phyloP scores from a whole-genome alignment of 352 stramenopile species.

The Phytophthora sp. region DNA sequence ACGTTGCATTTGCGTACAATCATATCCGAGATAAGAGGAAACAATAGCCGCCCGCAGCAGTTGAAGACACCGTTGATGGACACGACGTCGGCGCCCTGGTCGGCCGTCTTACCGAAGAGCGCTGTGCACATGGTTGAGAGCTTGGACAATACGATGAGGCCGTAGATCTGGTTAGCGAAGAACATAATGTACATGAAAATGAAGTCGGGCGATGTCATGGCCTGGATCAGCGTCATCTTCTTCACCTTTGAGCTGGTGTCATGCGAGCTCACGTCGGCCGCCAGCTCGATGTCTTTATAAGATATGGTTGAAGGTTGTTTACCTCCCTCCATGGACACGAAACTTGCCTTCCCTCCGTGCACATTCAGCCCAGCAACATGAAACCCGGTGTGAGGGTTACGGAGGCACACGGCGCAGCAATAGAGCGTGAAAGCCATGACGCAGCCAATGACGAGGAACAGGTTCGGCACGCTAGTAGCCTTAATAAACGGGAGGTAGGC shows the following conservation, averaged over 20 bases:
- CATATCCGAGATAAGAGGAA: conserved; percentile 54
- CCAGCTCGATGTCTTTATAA: conserved; percentile 39
- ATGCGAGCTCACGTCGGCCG: conserved; percentile 20
- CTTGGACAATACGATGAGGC: conserved; percentile 70
- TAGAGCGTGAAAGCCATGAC: conserved; percentile 49
- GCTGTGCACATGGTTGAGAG: conserved; percentile 62
- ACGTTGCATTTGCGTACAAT: conserved; percentile 51
- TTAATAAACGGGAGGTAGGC: conserved; percentile 66
- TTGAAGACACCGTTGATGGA: conserved; percentile 74
- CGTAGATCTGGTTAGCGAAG: conserved; percentile 68
- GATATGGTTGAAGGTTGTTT: too few relatives aligned
- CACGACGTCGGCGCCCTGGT: conserved; percentile 53
- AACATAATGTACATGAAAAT: conserved; percentile 80
- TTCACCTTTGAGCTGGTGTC: conserved; percentile 43
- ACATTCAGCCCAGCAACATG: conserved; percentile 61
- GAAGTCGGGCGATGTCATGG: conserved; percentile 62
- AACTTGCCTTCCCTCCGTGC: conserved; percentile 60
- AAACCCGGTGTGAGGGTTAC: conserved; percentile 56
- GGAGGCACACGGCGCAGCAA: conserved; percentile 48
- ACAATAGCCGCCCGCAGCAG: conserved; percentile 54
- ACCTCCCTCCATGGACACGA: conserved; percentile 49
- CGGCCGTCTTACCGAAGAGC: conserved; percentile 49
- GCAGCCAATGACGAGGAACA: conserved; percentile 60
- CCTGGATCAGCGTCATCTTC: conserved; percentile 58
- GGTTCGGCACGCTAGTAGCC: conserved; percentile 44